These are phyloP conservation scores for Drechslerella dactyloides DNA, from an alignment of 2,329 filamentous ascomycete genomes.

Conservation along the genomic window DNA sequence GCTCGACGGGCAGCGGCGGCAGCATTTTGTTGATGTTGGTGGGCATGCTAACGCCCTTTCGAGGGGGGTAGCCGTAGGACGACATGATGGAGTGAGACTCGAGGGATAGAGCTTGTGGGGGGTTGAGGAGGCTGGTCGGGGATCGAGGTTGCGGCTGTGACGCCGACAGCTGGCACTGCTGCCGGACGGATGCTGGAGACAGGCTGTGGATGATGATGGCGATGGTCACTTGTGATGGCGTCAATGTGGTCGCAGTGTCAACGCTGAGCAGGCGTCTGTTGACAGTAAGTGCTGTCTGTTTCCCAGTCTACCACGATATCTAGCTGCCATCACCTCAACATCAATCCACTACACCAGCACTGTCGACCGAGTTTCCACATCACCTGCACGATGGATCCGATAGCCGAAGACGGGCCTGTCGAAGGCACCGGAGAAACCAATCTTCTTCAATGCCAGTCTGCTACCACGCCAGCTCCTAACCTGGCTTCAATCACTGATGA, in stretches of 20 bases:
- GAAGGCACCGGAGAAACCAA: neutral
- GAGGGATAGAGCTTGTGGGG: neutral
- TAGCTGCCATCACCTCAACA: neutral
- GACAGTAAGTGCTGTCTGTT: too few species aligned
- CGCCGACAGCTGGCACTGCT: too few species aligned
- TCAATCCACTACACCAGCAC: neutral
- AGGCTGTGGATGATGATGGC: too few species aligned
- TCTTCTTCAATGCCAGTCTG: neutral
- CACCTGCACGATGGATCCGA: slow-evolving; percentile 42
- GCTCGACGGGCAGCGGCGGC: slow-evolving; percentile 30
- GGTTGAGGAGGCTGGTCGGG: neutral
- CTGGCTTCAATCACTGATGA: neutral
- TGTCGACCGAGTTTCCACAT: neutral
- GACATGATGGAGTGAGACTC: slow-evolving; percentile 1
- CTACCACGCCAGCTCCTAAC: neutral
- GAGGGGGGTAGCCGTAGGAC: slow-evolving; percentile 29
- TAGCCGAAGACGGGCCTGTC: slow-evolving; percentile 24
- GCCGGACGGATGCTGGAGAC: too few species aligned
- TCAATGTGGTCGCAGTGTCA: too few species aligned
- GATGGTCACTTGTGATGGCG: too few species aligned
- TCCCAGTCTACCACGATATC: too few species aligned
- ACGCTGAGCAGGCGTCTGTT: too few species aligned
- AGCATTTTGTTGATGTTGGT: slow-evolving; percentile 31
- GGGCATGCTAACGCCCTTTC: neutral
- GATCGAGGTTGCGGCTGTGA: neutral